These are phyloP conservation scores for Angomonas ambiguus DNA, from an alignment of 208 protist genomes.

Conservation along the genomic window DNA sequence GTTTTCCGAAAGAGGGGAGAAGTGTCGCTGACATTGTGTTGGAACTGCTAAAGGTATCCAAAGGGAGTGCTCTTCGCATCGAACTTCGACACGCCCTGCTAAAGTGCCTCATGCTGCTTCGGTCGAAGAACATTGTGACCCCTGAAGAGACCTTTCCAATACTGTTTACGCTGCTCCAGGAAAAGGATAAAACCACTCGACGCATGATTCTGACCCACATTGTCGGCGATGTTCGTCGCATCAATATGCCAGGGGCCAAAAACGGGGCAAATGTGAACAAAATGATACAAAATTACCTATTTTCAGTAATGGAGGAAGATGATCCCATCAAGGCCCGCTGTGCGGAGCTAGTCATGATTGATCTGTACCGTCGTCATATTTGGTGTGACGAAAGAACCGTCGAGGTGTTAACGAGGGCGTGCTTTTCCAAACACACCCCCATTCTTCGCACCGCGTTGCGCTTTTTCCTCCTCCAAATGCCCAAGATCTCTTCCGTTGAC, in stretches of 20 bases:
- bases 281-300: conserved; percentile 95
- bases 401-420: conserved; percentile 94
- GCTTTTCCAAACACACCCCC: conserved; percentile 90
- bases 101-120: conserved; percentile 92
- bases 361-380: conserved; percentile 95
- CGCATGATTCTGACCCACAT: conserved; percentile 89
- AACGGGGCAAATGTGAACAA: conserved; percentile 92
- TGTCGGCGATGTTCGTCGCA: conserved; percentile 92
- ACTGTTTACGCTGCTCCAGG: conserved; percentile 95
- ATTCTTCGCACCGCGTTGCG: conserved; percentile 93
- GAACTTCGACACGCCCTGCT: conserved; percentile 85
- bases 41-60: conserved; percentile 81
- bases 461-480: conserved; percentile 94
- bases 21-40: conserved; percentile 81
- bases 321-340: conserved; percentile 91
- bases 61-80: conserved; percentile 63
- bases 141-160: conserved; percentile 88
- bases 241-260: conserved; percentile 84
- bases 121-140: conserved; percentile 87
- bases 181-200: conserved; percentile 93
- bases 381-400: conserved; percentile 93
- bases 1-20: conserved; percentile 85
- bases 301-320: conserved; percentile 91
- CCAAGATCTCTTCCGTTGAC: conserved; percentile 73
- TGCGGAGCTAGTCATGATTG: conserved; percentile 96